Percentiles rank a stretch among this genome's conserved stretches.
These are phyloP conservation scores for Sarocladium brachiariae DNA, from an alignment of 2,329 filamentous ascomycete species.

Conservation along the genomic window DNA sequence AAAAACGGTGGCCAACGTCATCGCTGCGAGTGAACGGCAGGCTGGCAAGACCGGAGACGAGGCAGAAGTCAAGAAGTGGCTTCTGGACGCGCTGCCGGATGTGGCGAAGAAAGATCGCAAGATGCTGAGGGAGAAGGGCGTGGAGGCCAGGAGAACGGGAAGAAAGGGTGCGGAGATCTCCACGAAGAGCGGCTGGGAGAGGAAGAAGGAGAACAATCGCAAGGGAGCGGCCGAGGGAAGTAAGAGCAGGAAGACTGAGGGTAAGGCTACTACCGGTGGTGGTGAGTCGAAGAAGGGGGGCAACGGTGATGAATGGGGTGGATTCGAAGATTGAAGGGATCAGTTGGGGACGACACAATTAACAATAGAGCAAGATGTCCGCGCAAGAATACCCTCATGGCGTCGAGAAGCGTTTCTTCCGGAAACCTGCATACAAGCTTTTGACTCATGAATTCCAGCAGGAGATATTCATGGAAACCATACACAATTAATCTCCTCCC, in stretches of 20 bases:
- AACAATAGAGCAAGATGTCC: background rate
- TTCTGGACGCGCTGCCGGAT: conserved; percentile 79
- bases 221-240: conserved; percentile 56
- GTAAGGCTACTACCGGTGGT: conserved; percentile 16
- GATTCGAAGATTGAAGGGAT: conserved; percentile 37
- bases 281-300: conserved; percentile 14
- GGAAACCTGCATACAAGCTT: too few relatives aligned
- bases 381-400: too few relatives aligned
- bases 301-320: conserved; percentile 35
- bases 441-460: too few relatives aligned
- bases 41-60: conserved; percentile 45
- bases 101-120: conserved; percentile 79
- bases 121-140: conserved; percentile 72
- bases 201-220: conserved; percentile 60
- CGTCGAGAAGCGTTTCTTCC: too few relatives aligned
- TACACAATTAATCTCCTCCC: too few relatives aligned
- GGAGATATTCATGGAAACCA: too few relatives aligned
- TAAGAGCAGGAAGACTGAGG: conserved; percentile 43
- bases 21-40: conserved; percentile 73
- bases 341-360: background rate
- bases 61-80: conserved; percentile 70
- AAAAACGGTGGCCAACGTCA: conserved; percentile 89
- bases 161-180: conserved; percentile 60
- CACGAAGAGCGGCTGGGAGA: conserved; percentile 71
- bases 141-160: conserved; percentile 57